phyloP scores from a whole-genome alignment of 129 eudicot genomes.

The Pittosporum tobira region DNA sequence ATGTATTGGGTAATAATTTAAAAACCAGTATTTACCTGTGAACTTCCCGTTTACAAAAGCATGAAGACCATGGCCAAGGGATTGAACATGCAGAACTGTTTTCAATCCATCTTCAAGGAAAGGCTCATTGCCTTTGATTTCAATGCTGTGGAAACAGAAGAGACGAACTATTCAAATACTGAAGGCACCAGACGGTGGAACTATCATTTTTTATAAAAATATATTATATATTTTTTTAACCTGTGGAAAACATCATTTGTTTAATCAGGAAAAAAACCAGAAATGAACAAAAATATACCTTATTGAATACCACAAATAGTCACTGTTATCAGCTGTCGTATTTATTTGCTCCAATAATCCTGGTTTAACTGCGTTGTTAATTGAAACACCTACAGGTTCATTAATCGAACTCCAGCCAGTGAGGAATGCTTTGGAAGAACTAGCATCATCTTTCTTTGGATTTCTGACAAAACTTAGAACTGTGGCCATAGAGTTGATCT shows the following conservation, averaged over 20 bases:
- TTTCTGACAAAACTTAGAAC: constrained; percentile 36
- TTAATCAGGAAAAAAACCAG: background rate
- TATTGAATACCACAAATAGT: constrained; percentile 82
- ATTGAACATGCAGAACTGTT: constrained; percentile 58
- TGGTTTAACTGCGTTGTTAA: constrained; percentile 35
- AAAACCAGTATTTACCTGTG: too few species aligned
- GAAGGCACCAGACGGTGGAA: background rate
- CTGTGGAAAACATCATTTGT: background rate
- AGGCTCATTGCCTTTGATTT: constrained; percentile 52
- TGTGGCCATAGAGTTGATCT: constrained; percentile 72
- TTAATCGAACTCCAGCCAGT: constrained; percentile 70
- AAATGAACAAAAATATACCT: constrained; percentile 38
- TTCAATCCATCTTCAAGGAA: too few species aligned
- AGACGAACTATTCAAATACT: background rate
- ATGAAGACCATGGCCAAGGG: constrained; percentile 84
- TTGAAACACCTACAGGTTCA: constrained; percentile 88
- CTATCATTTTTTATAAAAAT: too few species aligned
- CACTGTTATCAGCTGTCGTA: constrained; percentile 90
- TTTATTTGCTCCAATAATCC: constrained; percentile 82
- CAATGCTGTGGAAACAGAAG: constrained; percentile 30
- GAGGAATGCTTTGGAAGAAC: constrained; percentile 28
- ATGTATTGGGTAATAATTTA: too few species aligned
- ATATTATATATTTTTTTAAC: too few species aligned
- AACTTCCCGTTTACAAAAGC: too few species aligned
- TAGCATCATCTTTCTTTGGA: constrained; percentile 26